Conservation (phyloP, 192 early-diverging fungal species). For the Mortierella antarctica region DNA sequence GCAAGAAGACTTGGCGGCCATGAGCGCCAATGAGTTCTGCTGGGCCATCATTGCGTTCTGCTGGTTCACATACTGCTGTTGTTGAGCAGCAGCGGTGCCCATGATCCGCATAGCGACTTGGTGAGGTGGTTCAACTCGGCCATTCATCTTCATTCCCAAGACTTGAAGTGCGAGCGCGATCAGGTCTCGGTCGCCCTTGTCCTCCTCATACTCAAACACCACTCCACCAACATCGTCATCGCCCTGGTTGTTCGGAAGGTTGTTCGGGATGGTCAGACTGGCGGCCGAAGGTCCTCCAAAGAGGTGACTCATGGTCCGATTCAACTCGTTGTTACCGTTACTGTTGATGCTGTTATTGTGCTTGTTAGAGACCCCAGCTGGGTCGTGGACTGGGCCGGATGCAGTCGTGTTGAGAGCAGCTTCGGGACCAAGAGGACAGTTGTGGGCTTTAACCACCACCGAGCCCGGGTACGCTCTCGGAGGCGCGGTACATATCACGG, state of each 20-base stretch:
- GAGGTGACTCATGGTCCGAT: slow-evolving; percentile 28
- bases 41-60: slow-evolving; percentile 10
- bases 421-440: too few species aligned
- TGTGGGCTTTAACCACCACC: slow-evolving; percentile 52
- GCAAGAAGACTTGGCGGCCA: too few species aligned
- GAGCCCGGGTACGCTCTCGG: slow-evolving; percentile 68
- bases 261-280: slow-evolving; percentile 8
- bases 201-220: slow-evolving; percentile 62
- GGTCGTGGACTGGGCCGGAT: too few species aligned
- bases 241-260: background rate
- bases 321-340: slow-evolving; percentile 16
- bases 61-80: slow-evolving; percentile 33
- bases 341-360: slow-evolving; percentile 1
- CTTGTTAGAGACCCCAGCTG: background rate
- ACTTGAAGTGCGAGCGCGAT: slow-evolving; percentile 83
- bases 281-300: slow-evolving; percentile 16
- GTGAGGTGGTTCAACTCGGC: slow-evolving; percentile 67
- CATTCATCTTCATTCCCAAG: slow-evolving; percentile 75
- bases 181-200: slow-evolving; percentile 76
- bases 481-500: slow-evolving; percentile 77
- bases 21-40: background rate
- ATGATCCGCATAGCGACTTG: slow-evolving; percentile 69
- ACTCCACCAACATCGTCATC: slow-evolving; percentile 11
- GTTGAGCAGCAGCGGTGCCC: slow-evolving; percentile 36
- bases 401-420: too few species aligned